Percentiles rank a stretch among this genome's conserved stretches.
Conservation (phyloP, 768 basidiomycete species). For the Russula earlei region DNA sequence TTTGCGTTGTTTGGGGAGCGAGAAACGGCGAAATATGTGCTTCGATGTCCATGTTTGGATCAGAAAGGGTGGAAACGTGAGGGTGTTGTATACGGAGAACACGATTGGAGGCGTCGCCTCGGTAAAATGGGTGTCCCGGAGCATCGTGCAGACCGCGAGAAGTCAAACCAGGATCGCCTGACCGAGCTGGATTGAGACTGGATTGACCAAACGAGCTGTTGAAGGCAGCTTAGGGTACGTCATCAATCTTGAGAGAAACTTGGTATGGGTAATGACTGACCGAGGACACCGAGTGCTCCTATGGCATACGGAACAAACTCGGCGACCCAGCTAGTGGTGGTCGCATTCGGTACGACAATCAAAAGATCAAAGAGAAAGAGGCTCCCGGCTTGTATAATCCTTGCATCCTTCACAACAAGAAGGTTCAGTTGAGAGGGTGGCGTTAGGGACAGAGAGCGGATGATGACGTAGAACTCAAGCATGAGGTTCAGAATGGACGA, state of each 20-base stretch:
- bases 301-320: constrained; percentile 36
- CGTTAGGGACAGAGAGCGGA: constrained; percentile 27
- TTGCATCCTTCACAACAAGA: constrained; percentile 24
- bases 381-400: constrained; percentile 29
- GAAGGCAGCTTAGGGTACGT: constrained; percentile 19
- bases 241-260: background rate
- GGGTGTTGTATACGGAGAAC: background rate
- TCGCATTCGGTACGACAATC: constrained; percentile 31
- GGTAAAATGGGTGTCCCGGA: background rate
- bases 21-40: background rate
- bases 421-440: constrained; percentile 22
- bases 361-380: constrained; percentile 37
- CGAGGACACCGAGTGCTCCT: constrained; percentile 33
- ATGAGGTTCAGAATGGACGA: constrained; percentile 29
- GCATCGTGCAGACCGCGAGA: background rate
- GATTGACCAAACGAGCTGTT: background rate
- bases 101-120: background rate
- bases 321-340: constrained; percentile 29
- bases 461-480: constrained; percentile 32
- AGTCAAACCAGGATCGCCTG: background rate
- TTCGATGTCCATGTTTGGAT: background rate
- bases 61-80: too few relatives aligned
- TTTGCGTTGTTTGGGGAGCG: background rate
- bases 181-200: background rate
- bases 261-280: constrained; percentile 25